Percentiles rank a stretch among this genome's conserved stretches.
phyloP scores from a whole-genome alignment of 2,329 filamentous ascomycete genomes.

The Hyphodiscus sp. region DNA sequence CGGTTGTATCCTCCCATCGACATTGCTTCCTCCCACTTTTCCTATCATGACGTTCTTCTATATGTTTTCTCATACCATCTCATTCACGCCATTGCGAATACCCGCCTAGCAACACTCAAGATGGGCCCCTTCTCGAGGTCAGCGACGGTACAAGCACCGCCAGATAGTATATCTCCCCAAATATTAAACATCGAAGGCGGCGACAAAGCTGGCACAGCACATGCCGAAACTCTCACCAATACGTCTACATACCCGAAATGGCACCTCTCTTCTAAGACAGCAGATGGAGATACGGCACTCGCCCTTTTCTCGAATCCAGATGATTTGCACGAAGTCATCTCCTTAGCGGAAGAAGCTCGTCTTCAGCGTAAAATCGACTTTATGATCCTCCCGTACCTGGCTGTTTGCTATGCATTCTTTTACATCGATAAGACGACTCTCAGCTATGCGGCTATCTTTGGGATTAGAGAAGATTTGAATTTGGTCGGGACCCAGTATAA shows the following conservation, averaged over 20 bases:
- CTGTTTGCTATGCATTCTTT: constrained; percentile 46
- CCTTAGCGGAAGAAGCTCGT: constrained; percentile 37
- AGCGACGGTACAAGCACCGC: neutral
- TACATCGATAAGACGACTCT: constrained; percentile 36
- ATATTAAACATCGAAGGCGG: too few species aligned
- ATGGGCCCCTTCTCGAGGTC: neutral
- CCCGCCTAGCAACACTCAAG: neutral
- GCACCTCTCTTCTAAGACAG: constrained; percentile 21
- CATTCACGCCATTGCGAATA: neutral
- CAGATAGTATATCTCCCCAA: neutral
- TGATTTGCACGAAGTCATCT: constrained; percentile 36
- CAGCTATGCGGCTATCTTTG: constrained; percentile 50
- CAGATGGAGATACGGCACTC: constrained; percentile 44
- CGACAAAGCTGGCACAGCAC: too few species aligned
- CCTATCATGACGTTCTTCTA: neutral
- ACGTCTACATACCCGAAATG: constrained; percentile 23
- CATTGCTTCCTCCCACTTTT: neutral
- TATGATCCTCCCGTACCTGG: constrained; percentile 50
- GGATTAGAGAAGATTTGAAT: constrained; percentile 46
- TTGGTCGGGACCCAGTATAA: constrained; percentile 44
- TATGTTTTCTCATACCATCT: neutral
- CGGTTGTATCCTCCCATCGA: neutral
- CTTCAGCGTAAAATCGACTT: constrained; percentile 50
- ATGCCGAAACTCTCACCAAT: too few species aligned
- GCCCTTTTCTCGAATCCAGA: constrained; percentile 42